Conservation (phyloP, 2,329 filamentous ascomycete species). For the Talaromyces piceae region DNA sequence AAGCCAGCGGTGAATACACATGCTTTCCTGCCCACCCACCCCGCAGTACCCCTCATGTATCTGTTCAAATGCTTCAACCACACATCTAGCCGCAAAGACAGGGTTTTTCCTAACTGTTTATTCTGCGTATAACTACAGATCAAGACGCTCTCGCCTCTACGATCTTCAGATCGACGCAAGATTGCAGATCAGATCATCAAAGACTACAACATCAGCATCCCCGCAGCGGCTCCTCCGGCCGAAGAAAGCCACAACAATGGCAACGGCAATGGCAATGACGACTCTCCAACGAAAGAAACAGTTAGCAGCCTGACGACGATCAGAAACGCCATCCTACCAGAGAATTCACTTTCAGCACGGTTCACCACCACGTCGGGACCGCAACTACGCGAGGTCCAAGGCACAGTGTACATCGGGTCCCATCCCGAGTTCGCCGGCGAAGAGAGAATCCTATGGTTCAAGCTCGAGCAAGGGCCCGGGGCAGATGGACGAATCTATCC, state of each 20-base stretch:
- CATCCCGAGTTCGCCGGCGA: conserved; percentile 45
- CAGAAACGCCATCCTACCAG: conserved; percentile 55
- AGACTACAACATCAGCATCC: conserved; percentile 49
- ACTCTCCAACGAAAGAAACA: conserved; percentile 36
- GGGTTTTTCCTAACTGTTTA: conserved; percentile 8
- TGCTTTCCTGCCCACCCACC: neutral
- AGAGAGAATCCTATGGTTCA: conserved; percentile 57
- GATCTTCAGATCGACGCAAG: conserved; percentile 60
- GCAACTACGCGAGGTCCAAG: conserved; percentile 53
- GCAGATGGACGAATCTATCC: conserved; percentile 37
- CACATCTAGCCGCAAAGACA: neutral
- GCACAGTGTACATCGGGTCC: conserved; percentile 57
- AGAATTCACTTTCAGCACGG: conserved; percentile 54
- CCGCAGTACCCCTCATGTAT: neutral
- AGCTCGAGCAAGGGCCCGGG: conserved; percentile 47
- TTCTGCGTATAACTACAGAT: conserved; percentile 40
- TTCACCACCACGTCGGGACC: conserved; percentile 61
- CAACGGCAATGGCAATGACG: conserved; percentile 12
- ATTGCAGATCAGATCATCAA: conserved; percentile 61
- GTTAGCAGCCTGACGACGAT: conserved; percentile 43
- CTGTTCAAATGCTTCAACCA: neutral
- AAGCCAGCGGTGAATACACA: conserved; percentile 40
- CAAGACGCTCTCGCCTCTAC: conserved; percentile 58
- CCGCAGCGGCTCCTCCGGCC: conserved; percentile 25
- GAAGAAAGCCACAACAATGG: conserved; percentile 19